These are phyloP conservation scores for Myrica gale DNA, from an alignment of 306 rosid genomes.

Conservation along the genomic window DNA sequence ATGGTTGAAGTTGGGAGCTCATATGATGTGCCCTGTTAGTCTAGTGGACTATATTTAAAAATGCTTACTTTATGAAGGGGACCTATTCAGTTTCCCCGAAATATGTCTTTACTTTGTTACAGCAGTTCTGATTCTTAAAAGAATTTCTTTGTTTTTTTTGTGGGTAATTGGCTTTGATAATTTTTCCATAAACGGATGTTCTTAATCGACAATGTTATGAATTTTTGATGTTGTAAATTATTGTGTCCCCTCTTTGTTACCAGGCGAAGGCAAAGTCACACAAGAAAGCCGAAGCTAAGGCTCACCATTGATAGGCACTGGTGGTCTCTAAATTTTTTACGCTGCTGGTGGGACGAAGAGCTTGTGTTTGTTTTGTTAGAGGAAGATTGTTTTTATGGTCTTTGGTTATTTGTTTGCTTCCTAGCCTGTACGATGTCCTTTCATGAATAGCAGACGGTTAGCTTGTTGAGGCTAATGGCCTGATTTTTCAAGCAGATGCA, in stretches of 20 bases:
- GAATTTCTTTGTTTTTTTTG: no score
- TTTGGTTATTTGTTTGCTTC: not conserved
- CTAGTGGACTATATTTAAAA: no score
- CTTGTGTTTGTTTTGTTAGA: not conserved
- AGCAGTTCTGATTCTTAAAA: no score
- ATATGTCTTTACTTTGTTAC: not conserved
- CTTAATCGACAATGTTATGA: not conserved
- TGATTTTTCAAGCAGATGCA: constrained; percentile 6
- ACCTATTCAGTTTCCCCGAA: not conserved
- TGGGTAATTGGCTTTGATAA: not conserved
- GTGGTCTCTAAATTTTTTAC: not conserved
- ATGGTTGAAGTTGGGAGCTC: not conserved
- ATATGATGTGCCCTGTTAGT: no score
- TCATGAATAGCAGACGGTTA: constrained; percentile 2
- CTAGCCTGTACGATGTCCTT: not conserved
- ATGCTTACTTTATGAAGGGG: not conserved
- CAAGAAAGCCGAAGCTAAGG: constrained; percentile 44
- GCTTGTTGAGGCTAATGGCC: not conserved
- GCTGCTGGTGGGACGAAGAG: not conserved
- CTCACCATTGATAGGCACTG: constrained; percentile 25
- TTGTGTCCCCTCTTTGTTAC: not conserved
- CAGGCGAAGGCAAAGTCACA: constrained; percentile 50
- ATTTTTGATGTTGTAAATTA: not conserved
- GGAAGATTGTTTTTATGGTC: not conserved
- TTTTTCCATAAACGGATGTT: not conserved